Conservation (phyloP, 2,329 filamentous ascomycete genomes). For the Tolypocladium ovalisporum region DNA sequence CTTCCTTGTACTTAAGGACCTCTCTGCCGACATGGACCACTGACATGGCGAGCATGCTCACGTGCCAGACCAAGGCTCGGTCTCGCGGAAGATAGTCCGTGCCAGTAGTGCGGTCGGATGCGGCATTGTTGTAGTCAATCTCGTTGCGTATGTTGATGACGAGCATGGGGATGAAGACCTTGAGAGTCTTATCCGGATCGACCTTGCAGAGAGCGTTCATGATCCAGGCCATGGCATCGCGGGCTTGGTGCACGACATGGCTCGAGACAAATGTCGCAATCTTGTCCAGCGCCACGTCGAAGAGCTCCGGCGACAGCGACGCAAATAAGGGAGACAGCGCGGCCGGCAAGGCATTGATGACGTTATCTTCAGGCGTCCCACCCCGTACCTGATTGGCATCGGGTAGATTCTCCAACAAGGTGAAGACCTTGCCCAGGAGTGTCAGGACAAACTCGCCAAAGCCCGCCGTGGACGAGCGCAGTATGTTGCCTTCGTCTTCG, state of each 20-base stretch:
- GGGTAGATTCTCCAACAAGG: constrained; percentile 85
- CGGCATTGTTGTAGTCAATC: constrained; percentile 93
- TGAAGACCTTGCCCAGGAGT: constrained; percentile 89
- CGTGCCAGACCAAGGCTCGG: constrained; percentile 87
- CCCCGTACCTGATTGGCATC: constrained; percentile 81
- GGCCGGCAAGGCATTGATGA: constrained; percentile 89
- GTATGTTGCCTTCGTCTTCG: constrained; percentile 74
- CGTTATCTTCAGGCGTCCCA: constrained; percentile 89
- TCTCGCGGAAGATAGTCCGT: constrained; percentile 89
- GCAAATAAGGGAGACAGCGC: constrained; percentile 85
- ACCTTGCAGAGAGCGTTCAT: constrained; percentile 94
- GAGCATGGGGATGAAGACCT: constrained; percentile 81
- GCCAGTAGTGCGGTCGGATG: constrained; percentile 86
- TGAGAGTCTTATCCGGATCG: constrained; percentile 85
- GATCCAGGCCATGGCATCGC: constrained; percentile 98
- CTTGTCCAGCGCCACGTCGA: constrained; percentile 85
- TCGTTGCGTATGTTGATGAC: constrained; percentile 89
- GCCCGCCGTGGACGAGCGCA: constrained; percentile 87
- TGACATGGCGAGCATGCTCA: constrained; percentile 96
- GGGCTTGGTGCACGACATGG: constrained; percentile 92
- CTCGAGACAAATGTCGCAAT: constrained; percentile 83
- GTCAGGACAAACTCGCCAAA: constrained; percentile 88
- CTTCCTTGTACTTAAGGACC: constrained; percentile 77
- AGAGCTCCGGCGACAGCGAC: constrained; percentile 83
- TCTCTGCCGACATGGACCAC: constrained; percentile 91